Evolutionary conservation across 176 grass and related monocot species (phyloP).

Genomic region (Carex parvula): DNA sequence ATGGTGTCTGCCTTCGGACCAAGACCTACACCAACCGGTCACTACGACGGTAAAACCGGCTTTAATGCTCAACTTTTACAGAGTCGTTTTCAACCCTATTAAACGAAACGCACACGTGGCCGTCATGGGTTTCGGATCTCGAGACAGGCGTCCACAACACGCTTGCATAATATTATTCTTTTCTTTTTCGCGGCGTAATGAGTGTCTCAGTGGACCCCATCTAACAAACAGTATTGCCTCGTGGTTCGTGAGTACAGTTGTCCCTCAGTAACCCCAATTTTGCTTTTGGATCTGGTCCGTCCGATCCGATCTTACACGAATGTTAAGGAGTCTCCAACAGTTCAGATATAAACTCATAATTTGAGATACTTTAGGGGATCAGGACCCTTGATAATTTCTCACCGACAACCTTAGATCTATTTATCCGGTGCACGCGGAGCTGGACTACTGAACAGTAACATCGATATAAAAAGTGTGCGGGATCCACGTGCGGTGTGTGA

Average conservation of each 20-base stretch:
- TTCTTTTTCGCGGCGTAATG: background rate
- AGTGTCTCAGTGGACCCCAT: background rate
- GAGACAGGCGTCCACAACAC: conserved; percentile 6
- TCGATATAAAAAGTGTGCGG: background rate
- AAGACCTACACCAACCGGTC: background rate
- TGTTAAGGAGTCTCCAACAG: too few species aligned
- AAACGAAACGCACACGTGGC: background rate
- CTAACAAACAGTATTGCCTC: background rate
- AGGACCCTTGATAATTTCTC: background rate
- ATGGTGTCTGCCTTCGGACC: too few species aligned
- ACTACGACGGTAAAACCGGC: background rate
- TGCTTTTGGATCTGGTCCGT: too few species aligned
- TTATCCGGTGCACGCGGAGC: background rate
- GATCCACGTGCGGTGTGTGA: background rate
- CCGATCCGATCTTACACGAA: too few species aligned
- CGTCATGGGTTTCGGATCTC: conserved; percentile 11
- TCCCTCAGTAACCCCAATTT: too few species aligned
- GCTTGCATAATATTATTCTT: conserved; percentile 9
- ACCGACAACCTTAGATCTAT: background rate
- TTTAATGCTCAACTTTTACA: too few species aligned
- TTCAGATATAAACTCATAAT: too few species aligned
- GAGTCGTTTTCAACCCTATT: background rate
- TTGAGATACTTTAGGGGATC: too few species aligned
- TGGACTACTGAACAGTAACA: background rate
- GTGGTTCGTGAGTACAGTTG: background rate